phyloP scores from a whole-genome alignment of 306 rosid species.

The Carpinus fangiana region DNA sequence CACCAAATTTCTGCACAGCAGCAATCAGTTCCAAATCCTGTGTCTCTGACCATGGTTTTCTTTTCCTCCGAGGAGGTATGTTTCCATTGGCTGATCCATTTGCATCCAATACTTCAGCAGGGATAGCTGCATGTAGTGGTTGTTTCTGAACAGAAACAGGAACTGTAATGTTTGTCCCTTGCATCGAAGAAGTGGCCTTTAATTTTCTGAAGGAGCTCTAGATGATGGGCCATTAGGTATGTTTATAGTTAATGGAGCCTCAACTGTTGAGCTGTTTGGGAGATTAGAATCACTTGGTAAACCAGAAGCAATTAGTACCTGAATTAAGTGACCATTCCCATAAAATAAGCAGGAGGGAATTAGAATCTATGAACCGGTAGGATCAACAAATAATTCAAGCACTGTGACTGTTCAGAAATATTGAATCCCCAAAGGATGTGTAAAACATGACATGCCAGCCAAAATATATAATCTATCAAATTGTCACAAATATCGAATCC shows the following conservation, averaged over 20 bases:
- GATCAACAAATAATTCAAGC: conserved; percentile 3
- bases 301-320: conserved; percentile 80
- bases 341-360: conserved; percentile 8
- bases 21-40: conserved; percentile 77
- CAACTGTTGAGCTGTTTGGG: conserved; percentile 65
- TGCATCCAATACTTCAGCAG: conserved; percentile 55
- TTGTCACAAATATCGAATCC: not conserved
- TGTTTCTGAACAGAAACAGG: conserved; percentile 82
- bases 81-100: conserved; percentile 46
- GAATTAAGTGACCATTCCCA: conserved; percentile 30
- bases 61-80: conserved; percentile 56
- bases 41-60: conserved; percentile 87
- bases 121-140: conserved; percentile 47
- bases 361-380: conserved; percentile 20
- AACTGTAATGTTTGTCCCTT: conserved; percentile 53
- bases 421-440: not conserved
- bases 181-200: conserved; percentile 46
- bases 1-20: conserved; percentile 77
- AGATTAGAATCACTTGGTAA: conserved; percentile 52
- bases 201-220: conserved; percentile 37
- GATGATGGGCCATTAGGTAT: conserved; percentile 60
- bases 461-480: not conserved
- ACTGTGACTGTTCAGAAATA: conserved; percentile 7
- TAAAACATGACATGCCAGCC: not conserved
- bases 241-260: conserved; percentile 77